Evolutionary conservation across 148 eudicot genomes (phyloP).

Genomic region (Persicaria maculosa): DNA sequence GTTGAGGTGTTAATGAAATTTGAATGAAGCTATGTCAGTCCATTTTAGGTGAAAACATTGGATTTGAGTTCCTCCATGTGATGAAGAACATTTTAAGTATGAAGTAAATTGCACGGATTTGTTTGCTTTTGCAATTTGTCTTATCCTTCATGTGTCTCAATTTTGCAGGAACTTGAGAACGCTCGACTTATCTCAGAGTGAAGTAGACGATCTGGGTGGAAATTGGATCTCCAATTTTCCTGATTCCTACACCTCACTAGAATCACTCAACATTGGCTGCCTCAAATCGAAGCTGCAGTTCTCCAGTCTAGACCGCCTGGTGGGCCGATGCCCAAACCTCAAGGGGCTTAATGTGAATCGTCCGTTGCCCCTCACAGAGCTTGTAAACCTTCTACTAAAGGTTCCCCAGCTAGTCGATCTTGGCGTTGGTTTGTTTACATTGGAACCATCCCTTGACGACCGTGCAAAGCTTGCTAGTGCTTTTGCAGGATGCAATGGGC

Average conservation of each 20-base stretch:
- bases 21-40: no score
- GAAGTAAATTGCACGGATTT: neutral
- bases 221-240: conserved; percentile 80
- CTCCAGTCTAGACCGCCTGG: conserved; percentile 61
- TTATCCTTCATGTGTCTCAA: neutral
- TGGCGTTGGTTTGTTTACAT: conserved; percentile 61
- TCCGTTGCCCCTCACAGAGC: conserved; percentile 50
- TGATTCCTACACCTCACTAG: conserved; percentile 68
- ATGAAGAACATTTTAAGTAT: no score
- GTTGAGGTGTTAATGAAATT: no score
- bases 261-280: conserved; percentile 78
- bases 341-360: conserved; percentile 55
- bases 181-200: conserved; percentile 83
- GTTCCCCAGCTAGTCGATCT: conserved; percentile 68
- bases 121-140: neutral
- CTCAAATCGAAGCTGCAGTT: conserved; percentile 64
- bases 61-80: no score
- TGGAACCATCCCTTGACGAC: conserved; percentile 50
- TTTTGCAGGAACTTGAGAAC: conserved; percentile 49
- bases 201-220: conserved; percentile 69
- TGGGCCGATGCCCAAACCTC: conserved; percentile 55
- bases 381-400: conserved; percentile 46
- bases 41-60: no score
- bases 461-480: conserved; percentile 31
- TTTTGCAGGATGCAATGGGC: conserved; percentile 44